Evolutionary conservation across 78 protist genomes (phyloP), one percentile per base, ranked within the genome.

Genomic region (Cavenderia fasciculata): DNA sequence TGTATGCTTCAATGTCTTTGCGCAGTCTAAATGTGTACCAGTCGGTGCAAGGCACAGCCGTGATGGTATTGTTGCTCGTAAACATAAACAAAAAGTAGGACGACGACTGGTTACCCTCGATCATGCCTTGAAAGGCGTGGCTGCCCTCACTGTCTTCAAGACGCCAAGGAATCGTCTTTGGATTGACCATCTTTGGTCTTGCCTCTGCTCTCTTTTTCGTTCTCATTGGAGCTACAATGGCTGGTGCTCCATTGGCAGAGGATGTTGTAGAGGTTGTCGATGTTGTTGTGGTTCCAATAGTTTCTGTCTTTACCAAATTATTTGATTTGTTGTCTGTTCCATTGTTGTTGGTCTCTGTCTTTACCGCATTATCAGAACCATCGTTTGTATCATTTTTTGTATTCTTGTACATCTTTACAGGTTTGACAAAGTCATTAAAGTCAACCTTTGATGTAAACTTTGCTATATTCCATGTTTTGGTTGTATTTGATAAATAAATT

Each of bases 381-480:
- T n/a, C n/a, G n/a, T n/a, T n/a, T n/a, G n/a, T n/a, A n/a, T n/a
- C n/a, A n/a, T n/a, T n/a, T n/a, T n/a, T n/a, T n/a, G n/a, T n/a
- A n/a, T n/a, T n/a, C 68, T 68, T 82, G 57, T 57, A 82, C 90
- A 82, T 82, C 47, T 47, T 82, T 2, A 82, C 78, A 12, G 90
- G 90, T 33, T 82, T 82, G 16, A 59, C 19, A 44, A 82, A 68
- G 12, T n/a, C 6, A 14, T 49, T 27, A 23, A 82, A 19, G 25
- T 82, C 90, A 52, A 82, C 65, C 25, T 82, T 82, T n/a, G 74
- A 49, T 41, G 90, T 51, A 44, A 82, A 82, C 51, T 82, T 82
- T 41, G 90, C 90, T 27, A 82, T 56, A 56, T 82, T 82, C 90
- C 90, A 82, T 82, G 43, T 82, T 29, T 82, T 82, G 25, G 90